These are phyloP conservation scores for Fusarium sp. DNA, from an alignment of 2,329 filamentous ascomycete genomes.

Conservation along the genomic window DNA sequence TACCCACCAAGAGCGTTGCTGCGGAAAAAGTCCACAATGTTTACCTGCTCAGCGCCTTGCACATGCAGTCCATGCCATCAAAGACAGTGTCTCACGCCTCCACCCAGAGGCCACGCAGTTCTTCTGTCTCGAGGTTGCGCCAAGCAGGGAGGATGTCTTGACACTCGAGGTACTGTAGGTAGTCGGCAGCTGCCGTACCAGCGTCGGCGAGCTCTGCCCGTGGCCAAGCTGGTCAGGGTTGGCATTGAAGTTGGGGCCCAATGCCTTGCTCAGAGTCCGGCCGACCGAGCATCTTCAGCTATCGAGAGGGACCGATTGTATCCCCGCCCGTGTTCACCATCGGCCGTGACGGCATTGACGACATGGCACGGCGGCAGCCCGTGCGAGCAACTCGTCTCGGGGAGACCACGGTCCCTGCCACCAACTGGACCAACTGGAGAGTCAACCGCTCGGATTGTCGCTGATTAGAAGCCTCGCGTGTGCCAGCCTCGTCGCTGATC, in stretches of 20 bases:
- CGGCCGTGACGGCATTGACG: constrained; percentile 1
- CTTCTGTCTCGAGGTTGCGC: constrained; percentile 16
- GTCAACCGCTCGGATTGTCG: constrained; percentile 3
- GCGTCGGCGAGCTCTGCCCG: constrained; percentile 17
- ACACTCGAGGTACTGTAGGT: constrained; percentile 1
- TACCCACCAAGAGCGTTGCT: constrained; percentile 31
- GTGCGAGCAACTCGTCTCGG: constrained; percentile 24
- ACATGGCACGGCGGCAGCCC: constrained; percentile 1
- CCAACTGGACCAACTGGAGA: constrained; percentile 22
- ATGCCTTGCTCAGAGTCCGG: constrained; percentile 18
- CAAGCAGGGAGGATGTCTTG: constrained; percentile 37
- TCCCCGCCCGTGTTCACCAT: not conserved
- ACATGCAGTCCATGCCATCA: constrained; percentile 20
- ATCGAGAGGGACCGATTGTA: constrained; percentile 1
- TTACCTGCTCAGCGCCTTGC: constrained; percentile 19
- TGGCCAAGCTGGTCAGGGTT: constrained; percentile 21
- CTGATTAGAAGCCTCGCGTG: constrained; percentile 9
- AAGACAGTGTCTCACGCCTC: constrained; percentile 43
- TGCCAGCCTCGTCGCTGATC: constrained; percentile 29
- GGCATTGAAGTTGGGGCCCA: constrained; percentile 8
- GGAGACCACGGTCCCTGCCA: constrained; percentile 20
- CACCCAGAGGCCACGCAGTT: constrained; percentile 29
- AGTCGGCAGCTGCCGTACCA: constrained; percentile 14
- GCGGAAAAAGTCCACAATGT: constrained; percentile 25
- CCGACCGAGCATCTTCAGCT: constrained; percentile 17